Conservation (phyloP, 768 basidiomycete species). For the Ramaria sp. region DNA sequence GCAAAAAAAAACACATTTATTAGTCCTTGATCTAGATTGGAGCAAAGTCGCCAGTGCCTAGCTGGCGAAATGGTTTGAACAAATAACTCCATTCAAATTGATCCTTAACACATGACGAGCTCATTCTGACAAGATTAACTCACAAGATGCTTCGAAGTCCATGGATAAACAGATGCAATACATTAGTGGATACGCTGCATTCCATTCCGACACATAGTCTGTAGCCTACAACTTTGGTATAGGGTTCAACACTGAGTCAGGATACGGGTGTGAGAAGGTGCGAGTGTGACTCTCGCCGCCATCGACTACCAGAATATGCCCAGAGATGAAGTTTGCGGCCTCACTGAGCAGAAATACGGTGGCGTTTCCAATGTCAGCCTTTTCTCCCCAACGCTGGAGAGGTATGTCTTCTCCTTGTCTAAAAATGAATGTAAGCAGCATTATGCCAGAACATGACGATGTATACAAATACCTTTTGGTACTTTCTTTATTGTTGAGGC, state of each 20-base stretch:
- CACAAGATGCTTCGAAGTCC: no score
- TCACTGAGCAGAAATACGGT: conserved; percentile 27
- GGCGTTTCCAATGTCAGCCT: conserved; percentile 23
- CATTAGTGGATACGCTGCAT: no score
- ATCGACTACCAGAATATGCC: conserved; percentile 20
- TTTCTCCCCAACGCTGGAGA: conserved; percentile 9
- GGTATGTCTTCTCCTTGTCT: conserved; percentile 9
- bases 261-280: conserved; percentile 28
- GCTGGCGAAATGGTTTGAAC: no score
- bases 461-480: neutral
- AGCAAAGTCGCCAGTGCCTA: no score
- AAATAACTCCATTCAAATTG: no score
- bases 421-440: neutral
- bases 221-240: conserved; percentile 18
- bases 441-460: neutral
- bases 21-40: no score
- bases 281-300: conserved; percentile 11
- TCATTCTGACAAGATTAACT: no score
- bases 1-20: no score
- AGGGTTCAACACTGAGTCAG: conserved; percentile 53
- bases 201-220: no score
- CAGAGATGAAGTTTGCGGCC: conserved; percentile 24
- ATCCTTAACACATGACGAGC: no score
- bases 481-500: conserved; percentile 14
- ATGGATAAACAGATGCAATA: no score